Base-by-base conservation (phyloP, 768 basidiomycete species). In the Macrolepiota dolichaula region DNA sequence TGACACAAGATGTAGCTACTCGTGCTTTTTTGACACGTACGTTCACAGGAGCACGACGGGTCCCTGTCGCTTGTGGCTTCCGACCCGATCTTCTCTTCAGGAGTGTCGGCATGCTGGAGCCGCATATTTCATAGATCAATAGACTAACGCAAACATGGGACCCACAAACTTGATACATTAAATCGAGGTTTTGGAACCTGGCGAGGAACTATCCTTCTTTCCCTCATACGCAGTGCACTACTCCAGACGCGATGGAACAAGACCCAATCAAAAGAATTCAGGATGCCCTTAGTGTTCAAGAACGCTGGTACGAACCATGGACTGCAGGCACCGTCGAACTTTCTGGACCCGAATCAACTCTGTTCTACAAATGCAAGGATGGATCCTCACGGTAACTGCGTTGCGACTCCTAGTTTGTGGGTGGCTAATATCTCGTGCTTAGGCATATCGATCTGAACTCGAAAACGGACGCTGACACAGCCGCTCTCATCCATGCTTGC, bases 401-500 rank as follows among this genome's bases (percentile, higher is more conserved):
- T 49, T n/a, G 47, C 24, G 19, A 22, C 5, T 27, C 13, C 47
- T 49, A 12, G 13, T 22, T 49, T 12, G 12, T 22, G 24, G 51
- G 44, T 25, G 15, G 25, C 50, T 32, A 22, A 17, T 9, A 11
- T 29, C 17, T 51, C 22, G 27, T 42, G 25, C 13, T 24, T 49
- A 49, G 47, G 10, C 25, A 49, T 49, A 49, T 49, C 15, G 47
- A 57, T 15, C 22, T 57, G 3, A 47, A 19, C 4, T 50, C 56
- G 13, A 37, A 4, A 1, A 57, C 50, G 2, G 62, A 68, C 0
- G n/a, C 15, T 2, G 55, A 67, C 11, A 47, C 68, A 19, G 25
- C 60, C 10, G 35, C 25, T 3, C 62, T 70, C 25, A 35, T 66
- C 9, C 46, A 60, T 19, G 66, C 67, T 0, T 72, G 71, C 52